A percentile compares a stretch with the other conserved stretches of the same genome.
These are phyloP conservation scores for Neofusicoccum parvum DNA, from an alignment of 2,329 filamentous ascomycete genomes.

Conservation along the genomic window DNA sequence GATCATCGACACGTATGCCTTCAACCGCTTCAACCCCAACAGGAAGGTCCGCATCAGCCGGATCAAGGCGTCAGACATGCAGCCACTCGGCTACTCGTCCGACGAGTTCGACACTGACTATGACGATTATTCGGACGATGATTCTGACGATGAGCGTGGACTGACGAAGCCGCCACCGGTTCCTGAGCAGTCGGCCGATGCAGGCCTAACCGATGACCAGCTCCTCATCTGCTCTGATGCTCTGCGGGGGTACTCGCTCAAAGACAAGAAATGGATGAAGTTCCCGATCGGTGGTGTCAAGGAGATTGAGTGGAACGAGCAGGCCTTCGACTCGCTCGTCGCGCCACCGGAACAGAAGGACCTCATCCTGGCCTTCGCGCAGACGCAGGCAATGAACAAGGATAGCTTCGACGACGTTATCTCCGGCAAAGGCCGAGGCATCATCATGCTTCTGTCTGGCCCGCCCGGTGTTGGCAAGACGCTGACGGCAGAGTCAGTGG, in stretches of 20 bases:
- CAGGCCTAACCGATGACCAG: slow-evolving; percentile 22
- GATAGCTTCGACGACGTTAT: slow-evolving; percentile 52
- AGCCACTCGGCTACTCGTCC: neutral
- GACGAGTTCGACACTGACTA: slow-evolving; percentile 4
- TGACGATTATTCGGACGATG: slow-evolving; percentile 1
- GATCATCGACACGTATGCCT: slow-evolving; percentile 52
- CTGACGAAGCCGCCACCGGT: neutral
- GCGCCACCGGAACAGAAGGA: slow-evolving; percentile 35
- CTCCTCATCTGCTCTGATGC: slow-evolving; percentile 24
- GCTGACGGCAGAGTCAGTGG: slow-evolving; percentile 38
- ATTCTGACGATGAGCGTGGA: neutral
- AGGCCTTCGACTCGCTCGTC: slow-evolving; percentile 34
- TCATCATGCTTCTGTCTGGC: slow-evolving; percentile 55
- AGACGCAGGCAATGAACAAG: slow-evolving; percentile 31
- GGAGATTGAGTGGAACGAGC: slow-evolving; percentile 35
- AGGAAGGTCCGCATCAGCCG: slow-evolving; percentile 17
- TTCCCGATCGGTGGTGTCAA: slow-evolving; percentile 26
- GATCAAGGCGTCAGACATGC: neutral
- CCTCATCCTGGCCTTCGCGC: slow-evolving; percentile 35
- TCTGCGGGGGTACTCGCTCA: slow-evolving; percentile 27
- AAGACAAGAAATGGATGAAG: slow-evolving; percentile 25
- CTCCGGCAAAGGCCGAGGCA: slow-evolving; percentile 54
- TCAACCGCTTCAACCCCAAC: slow-evolving; percentile 25
- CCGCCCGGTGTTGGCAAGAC: slow-evolving; percentile 60
- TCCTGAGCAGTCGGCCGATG: neutral